Percentiles rank a stretch among this genome's conserved stretches.
Conservation (phyloP, 2,329 filamentous ascomycete species). For the Cytospora piceae region DNA sequence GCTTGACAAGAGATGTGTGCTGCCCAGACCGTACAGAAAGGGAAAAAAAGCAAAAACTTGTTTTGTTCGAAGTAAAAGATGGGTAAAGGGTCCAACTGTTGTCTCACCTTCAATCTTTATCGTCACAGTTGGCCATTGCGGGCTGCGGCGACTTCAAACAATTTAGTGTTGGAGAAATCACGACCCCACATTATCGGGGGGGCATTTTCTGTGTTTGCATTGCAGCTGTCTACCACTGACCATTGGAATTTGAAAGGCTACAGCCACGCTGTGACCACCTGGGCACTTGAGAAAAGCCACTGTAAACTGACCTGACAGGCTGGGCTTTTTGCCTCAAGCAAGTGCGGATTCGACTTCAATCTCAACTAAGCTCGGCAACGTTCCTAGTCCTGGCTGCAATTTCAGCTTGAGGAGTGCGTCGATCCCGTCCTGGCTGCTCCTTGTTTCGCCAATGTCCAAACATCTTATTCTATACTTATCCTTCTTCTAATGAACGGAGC, state of each 20-base stretch:
- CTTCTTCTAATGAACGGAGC: background rate
- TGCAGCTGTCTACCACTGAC: background rate
- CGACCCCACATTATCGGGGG: background rate
- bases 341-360: background rate
- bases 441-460: background rate
- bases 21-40: no score
- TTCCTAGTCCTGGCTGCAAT: conserved; percentile 28
- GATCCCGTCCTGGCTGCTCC: conserved; percentile 2
- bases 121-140: background rate
- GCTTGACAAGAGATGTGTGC: background rate
- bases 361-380: background rate
- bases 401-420: conserved; percentile 24
- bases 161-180: background rate
- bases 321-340: no score
- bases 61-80: background rate
- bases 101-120: no score
- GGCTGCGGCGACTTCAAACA: no score
- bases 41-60: no score
- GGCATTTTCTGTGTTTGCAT: background rate
- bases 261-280: background rate
- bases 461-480: background rate
- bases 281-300: background rate
- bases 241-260: background rate
- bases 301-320: background rate
- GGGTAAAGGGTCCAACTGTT: no score